Conservation (phyloP, 768 basidiomycete genomes). For the Sporobolomyces phaffii region DNA sequence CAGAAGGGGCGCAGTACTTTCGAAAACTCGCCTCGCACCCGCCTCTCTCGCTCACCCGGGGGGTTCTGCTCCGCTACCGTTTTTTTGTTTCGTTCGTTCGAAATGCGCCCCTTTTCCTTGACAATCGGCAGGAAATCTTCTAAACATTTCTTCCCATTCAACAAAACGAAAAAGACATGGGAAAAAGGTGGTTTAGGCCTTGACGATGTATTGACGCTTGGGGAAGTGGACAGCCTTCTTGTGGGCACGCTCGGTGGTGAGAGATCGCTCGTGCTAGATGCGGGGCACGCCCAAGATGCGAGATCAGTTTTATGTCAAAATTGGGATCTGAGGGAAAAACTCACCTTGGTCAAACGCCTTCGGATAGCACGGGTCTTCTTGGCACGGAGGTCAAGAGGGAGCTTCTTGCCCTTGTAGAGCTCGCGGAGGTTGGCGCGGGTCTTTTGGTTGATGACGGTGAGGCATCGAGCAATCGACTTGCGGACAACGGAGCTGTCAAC, state of each 20-base stretch:
- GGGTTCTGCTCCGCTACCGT: no score
- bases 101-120: neutral
- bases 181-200: conserved; percentile 52
- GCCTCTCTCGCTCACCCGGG: no score
- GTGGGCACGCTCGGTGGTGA: conserved; percentile 73
- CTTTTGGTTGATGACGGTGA: conserved; percentile 99
- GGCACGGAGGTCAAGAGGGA: conserved; percentile 90
- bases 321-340: conserved; percentile 42
- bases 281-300: neutral
- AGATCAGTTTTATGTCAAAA: neutral
- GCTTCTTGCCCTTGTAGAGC: conserved; percentile 94
- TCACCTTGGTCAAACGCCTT: conserved; percentile 80
- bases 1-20: no score
- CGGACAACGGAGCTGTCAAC: conserved; percentile 77
- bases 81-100: no score
- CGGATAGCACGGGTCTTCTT: conserved; percentile 99
- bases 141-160: neutral
- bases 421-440: conserved; percentile 92
- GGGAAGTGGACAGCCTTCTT: conserved; percentile 44
- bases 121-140: neutral
- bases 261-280: conserved; percentile 68
- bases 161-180: neutral
- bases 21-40: no score
- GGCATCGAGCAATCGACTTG: conserved; percentile 95
- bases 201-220: conserved; percentile 76